phyloP scores from a whole-genome alignment of 495 filamentous ascomycete species.

The Hyaloscypha bicolor region DNA sequence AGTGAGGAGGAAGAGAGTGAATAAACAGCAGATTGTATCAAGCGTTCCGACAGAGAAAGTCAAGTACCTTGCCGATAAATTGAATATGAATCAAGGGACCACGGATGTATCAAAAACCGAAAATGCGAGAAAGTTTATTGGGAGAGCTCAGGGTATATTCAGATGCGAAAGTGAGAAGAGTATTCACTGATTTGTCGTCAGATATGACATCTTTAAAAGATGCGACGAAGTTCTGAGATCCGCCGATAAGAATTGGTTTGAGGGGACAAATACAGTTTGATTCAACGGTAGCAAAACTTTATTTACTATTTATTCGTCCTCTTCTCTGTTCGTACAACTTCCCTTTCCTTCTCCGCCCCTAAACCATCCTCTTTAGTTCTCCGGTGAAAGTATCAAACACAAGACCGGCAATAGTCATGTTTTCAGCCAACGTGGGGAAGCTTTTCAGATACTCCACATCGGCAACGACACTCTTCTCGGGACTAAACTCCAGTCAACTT shows the following conservation, averaged over 20 bases:
- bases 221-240: not conserved
- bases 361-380: slow-evolving; percentile 11
- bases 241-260: not conserved
- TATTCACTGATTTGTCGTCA: not conserved
- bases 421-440: not conserved
- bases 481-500: not conserved
- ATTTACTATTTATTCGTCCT: too few species aligned
- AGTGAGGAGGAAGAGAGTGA: not conserved
- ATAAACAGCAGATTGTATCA: not conserved
- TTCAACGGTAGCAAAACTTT: too few species aligned
- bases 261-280: not conserved
- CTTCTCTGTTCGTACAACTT: too few species aligned
- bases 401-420: slow-evolving; percentile 12
- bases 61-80: not conserved
- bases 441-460: slow-evolving; percentile 18
- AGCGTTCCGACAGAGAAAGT: not conserved
- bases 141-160: not conserved
- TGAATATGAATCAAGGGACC: not conserved
- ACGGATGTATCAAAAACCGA: not conserved
- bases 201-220: not conserved
- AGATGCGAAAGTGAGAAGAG: not conserved
- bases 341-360: too few species aligned
- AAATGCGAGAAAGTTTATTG: not conserved
- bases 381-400: slow-evolving; percentile 20
- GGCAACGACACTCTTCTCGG: slow-evolving; percentile 10